Evolutionary conservation across 1,139 yeast species (phyloP).

Genomic region (Hyphopichia wangnamkhiaoensis): DNA sequence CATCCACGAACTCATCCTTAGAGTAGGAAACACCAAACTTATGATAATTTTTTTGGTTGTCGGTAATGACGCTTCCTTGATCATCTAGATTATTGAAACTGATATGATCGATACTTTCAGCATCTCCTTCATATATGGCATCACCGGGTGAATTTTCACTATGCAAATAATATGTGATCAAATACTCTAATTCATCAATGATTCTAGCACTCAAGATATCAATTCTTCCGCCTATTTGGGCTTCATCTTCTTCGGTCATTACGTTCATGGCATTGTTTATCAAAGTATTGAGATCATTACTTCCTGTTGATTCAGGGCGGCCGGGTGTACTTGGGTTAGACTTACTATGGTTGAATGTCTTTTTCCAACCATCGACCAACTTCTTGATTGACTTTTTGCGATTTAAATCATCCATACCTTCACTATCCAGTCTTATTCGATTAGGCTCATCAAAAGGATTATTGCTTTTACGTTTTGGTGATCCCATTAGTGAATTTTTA

Average conservation of each 20-base stretch:
- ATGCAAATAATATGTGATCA: conserved; percentile 37
- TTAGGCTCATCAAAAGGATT: conserved; percentile 1
- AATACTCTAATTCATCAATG: conserved; percentile 65
- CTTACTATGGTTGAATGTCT: conserved; percentile 20
- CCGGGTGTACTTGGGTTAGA: conserved; percentile 5
- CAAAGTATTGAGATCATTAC: conserved; percentile 5
- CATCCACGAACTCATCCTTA: conserved; percentile 17
- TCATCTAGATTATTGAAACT: conserved; percentile 4
- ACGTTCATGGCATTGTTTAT: conserved; percentile 9
- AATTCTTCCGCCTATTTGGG: conserved; percentile 45
- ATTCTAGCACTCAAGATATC: conserved; percentile 81
- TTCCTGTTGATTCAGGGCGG: neutral
- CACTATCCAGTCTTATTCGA: conserved; percentile 1
- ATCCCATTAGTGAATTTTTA: conserved; percentile 10
- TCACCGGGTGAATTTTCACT: conserved; percentile 14
- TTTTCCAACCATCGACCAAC: conserved; percentile 46
- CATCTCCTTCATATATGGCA: conserved; percentile 27
- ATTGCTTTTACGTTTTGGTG: conserved; percentile 11
- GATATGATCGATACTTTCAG: conserved; percentile 6
- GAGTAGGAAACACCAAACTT: neutral
- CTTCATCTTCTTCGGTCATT: conserved; percentile 13
- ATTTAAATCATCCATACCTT: conserved; percentile 19
- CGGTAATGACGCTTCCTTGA: neutral
- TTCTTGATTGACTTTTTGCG: conserved; percentile 41
- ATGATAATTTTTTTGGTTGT: neutral